phyloP scores from a whole-genome alignment of 2,329 filamentous ascomycete species.

The Pyricularia sp. region DNA sequence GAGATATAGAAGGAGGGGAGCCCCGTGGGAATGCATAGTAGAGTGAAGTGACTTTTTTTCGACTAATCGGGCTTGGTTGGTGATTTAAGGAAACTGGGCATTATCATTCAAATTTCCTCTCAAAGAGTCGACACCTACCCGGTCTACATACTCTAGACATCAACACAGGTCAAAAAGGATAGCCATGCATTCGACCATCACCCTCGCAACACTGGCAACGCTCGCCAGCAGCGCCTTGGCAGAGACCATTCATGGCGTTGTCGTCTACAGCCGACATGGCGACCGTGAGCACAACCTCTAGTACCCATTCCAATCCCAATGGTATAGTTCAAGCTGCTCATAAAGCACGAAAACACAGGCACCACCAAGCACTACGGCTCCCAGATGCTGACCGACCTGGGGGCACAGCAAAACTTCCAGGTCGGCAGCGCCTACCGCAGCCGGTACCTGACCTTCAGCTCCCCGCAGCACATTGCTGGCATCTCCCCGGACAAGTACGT shows the following conservation, averaged over 20 bases:
- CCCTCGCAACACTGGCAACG: slow-evolving; percentile 6
- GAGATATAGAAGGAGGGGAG: neutral
- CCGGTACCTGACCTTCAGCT: neutral
- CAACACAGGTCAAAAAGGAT: no score
- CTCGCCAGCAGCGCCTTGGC: slow-evolving; percentile 4
- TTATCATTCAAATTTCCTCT: no score
- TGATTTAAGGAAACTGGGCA: no score
- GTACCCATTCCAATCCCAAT: no score
- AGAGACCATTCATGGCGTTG: slow-evolving; percentile 1
- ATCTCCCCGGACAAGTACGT: slow-evolving; percentile 1
- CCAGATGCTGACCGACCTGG: neutral
- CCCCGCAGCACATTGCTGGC: slow-evolving; percentile 1
- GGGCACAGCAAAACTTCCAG: slow-evolving; percentile 2
- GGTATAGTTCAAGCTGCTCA: neutral
- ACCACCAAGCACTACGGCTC: slow-evolving; percentile 3
- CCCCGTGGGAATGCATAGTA: neutral
- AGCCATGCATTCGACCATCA: neutral
- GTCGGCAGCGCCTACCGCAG: slow-evolving; percentile 3
- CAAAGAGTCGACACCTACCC: no score
- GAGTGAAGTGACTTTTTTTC: neutral
- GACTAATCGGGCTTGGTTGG: no score
- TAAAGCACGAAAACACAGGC: neutral
- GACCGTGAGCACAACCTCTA: neutral
- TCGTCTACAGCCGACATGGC: slow-evolving; percentile 1
- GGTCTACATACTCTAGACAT: neutral